These are phyloP conservation scores for Hsuehochloa calcarea DNA, from an alignment of 176 grass and related monocot species.

Conservation along the genomic window DNA sequence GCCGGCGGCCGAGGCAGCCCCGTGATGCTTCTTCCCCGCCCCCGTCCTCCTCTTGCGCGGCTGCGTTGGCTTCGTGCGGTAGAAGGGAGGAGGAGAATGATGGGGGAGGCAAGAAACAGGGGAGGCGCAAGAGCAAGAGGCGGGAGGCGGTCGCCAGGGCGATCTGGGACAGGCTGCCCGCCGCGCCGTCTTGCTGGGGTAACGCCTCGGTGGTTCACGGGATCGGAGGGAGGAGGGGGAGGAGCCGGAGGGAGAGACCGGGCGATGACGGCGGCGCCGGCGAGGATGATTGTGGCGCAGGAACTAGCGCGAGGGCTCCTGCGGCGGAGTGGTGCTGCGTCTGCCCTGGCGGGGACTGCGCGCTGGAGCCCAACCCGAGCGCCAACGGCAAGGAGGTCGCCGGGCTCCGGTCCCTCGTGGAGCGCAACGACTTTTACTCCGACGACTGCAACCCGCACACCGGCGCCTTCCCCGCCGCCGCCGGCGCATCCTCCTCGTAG, in stretches of 20 bases:
- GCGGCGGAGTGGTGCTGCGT: slow-evolving; percentile 46
- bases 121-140: slow-evolving; percentile 24
- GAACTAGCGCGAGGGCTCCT: neutral
- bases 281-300: neutral
- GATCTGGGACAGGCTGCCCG: slow-evolving; percentile 36
- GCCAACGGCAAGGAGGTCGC: slow-evolving; percentile 52
- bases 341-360: slow-evolving; percentile 40
- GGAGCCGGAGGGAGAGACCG: slow-evolving; percentile 14
- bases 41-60: neutral
- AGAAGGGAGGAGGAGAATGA: neutral
- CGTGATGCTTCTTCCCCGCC: neutral
- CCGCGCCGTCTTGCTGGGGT: slow-evolving; percentile 38
- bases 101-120: neutral
- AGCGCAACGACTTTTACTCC: slow-evolving; percentile 55
- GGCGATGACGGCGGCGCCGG: neutral
- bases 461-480: neutral
- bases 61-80: slow-evolving; percentile 21
- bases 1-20: slow-evolving; percentile 8
- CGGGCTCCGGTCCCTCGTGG: slow-evolving; percentile 41
- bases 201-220: slow-evolving; percentile 23
- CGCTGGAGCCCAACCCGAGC: slow-evolving; percentile 48
- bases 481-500: neutral
- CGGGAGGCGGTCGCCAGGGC: slow-evolving; percentile 28
- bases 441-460: slow-evolving; percentile 54
- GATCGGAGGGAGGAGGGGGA: neutral